phyloP scores from a whole-genome alignment of 2,329 filamentous ascomycete genomes.

The Nemania diffusa region DNA sequence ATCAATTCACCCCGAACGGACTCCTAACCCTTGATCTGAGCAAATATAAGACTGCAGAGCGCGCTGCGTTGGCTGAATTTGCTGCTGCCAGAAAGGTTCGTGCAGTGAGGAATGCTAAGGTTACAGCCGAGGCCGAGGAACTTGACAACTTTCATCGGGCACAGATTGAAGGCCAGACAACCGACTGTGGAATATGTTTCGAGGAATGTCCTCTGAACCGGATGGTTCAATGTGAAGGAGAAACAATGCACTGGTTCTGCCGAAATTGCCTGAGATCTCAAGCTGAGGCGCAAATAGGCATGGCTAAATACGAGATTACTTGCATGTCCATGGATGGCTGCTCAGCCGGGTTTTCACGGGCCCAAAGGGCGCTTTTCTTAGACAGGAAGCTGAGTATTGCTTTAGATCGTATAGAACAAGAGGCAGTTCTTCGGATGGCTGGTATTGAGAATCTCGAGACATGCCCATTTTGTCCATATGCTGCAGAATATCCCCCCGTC shows the following conservation, averaged over 20 bases:
- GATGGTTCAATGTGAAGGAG: conserved; percentile 73
- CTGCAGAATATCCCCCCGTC: conserved; percentile 75
- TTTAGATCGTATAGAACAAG: conserved; percentile 77
- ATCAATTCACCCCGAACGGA: conserved; percentile 35
- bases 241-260: conserved; percentile 74
- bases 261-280: conserved; percentile 70
- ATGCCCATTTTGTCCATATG: conserved; percentile 86
- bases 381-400: conserved; percentile 67
- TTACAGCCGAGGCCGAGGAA: conserved; percentile 46
- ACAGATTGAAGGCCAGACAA: conserved; percentile 61
- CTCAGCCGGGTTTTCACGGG: conserved; percentile 65
- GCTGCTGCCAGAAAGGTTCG: conserved; percentile 50
- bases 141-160: conserved; percentile 55
- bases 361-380: conserved; percentile 67
- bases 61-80: conserved; percentile 54
- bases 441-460: conserved; percentile 76
- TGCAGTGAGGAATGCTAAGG: conserved; percentile 43
- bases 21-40: conserved; percentile 40
- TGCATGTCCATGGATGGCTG: conserved; percentile 80
- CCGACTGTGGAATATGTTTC: conserved; percentile 81
- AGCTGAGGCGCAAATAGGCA: conserved; percentile 75
- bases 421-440: conserved; percentile 74
- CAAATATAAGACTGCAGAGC: conserved; percentile 32
- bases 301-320: conserved; percentile 71
- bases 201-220: conserved; percentile 72